These are phyloP conservation scores for Yamadazyma friedrichii DNA, from an alignment of 1,139 yeast genomes.

Conservation along the genomic window DNA sequence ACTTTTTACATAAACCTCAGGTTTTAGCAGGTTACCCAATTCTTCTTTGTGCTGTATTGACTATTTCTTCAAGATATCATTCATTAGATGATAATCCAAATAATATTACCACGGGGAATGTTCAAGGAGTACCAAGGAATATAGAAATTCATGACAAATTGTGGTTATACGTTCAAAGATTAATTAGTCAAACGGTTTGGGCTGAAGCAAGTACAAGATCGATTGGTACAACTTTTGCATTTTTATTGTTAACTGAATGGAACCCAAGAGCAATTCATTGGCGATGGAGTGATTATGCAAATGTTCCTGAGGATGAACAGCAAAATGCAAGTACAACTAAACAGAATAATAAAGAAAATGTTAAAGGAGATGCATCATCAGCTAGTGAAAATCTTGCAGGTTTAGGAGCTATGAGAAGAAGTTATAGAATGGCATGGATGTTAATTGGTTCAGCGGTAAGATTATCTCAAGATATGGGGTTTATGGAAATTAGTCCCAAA, in stretches of 20 bases:
- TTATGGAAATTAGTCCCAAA: constrained; percentile 70
- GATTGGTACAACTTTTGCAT: constrained; percentile 82
- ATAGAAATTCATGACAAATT: constrained; percentile 71
- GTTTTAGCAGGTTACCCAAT: constrained; percentile 77
- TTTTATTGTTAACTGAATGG: constrained; percentile 90
- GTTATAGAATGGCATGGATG: constrained; percentile 94
- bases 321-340: neutral
- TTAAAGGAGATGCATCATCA: constrained; percentile 11
- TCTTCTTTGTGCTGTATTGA: constrained; percentile 72
- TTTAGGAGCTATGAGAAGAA: constrained; percentile 78
- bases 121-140: constrained; percentile 40
- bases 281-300: constrained; percentile 86
- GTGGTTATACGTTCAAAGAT: constrained; percentile 80
- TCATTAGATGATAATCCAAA: constrained; percentile 42
- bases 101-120: constrained; percentile 22
- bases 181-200: constrained; percentile 89
- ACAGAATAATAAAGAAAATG: constrained; percentile 10
- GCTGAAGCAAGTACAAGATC: constrained; percentile 90
- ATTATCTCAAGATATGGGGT: constrained; percentile 83
- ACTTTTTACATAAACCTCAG: constrained; percentile 64
- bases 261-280: constrained; percentile 92
- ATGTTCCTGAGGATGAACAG: constrained; percentile 44
- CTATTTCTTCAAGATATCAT: constrained; percentile 77
- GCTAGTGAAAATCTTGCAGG: constrained; percentile 62
- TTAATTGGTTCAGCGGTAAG: constrained; percentile 84